Conservation (phyloP, 2,329 filamentous ascomycete genomes). For the Cladosporium sp. region DNA sequence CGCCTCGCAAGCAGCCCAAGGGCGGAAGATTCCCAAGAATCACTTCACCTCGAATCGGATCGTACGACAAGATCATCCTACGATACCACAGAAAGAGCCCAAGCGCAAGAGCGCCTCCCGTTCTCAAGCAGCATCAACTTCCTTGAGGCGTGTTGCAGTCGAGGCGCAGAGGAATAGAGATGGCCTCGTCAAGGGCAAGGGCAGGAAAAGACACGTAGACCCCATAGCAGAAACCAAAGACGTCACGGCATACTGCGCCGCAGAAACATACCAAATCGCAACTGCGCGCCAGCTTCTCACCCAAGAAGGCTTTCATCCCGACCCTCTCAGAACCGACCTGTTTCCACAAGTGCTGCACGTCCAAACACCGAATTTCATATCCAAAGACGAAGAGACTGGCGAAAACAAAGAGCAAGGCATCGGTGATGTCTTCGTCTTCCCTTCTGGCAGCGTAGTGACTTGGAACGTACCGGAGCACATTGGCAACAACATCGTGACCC, state of each 20-base stretch:
- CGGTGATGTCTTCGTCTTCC: slow-evolving; percentile 93
- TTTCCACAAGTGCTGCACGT: slow-evolving; percentile 64
- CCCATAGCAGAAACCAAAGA: slow-evolving; percentile 45
- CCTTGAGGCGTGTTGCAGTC: slow-evolving; percentile 77
- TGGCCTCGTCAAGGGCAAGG: slow-evolving; percentile 48
- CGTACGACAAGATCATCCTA: slow-evolving; percentile 17
- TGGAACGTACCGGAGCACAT: slow-evolving; percentile 82
- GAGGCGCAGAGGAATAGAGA: slow-evolving; percentile 67
- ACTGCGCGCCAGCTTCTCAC: slow-evolving; percentile 55
- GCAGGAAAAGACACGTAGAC: slow-evolving; percentile 41
- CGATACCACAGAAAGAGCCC: slow-evolving; percentile 25
- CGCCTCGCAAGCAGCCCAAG: slow-evolving; percentile 19
- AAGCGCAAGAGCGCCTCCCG: slow-evolving; percentile 49
- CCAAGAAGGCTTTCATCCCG: slow-evolving; percentile 57
- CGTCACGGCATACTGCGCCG: slow-evolving; percentile 63
- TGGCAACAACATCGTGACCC: slow-evolving; percentile 64
- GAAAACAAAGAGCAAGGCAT: slow-evolving; percentile 31
- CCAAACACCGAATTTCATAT: slow-evolving; percentile 38
- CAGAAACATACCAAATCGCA: slow-evolving; percentile 62
- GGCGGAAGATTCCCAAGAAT: slow-evolving; percentile 21
- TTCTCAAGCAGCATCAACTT: slow-evolving; percentile 60
- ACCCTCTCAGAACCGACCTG: slow-evolving; percentile 58
- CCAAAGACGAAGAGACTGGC: slow-evolving; percentile 41
- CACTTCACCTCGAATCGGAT: slow-evolving; percentile 23
- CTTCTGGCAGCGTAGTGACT: slow-evolving; percentile 86